These are phyloP conservation scores for Ascochyta lentis DNA, from an alignment of 2,329 filamentous ascomycete genomes.

Conservation along the genomic window DNA sequence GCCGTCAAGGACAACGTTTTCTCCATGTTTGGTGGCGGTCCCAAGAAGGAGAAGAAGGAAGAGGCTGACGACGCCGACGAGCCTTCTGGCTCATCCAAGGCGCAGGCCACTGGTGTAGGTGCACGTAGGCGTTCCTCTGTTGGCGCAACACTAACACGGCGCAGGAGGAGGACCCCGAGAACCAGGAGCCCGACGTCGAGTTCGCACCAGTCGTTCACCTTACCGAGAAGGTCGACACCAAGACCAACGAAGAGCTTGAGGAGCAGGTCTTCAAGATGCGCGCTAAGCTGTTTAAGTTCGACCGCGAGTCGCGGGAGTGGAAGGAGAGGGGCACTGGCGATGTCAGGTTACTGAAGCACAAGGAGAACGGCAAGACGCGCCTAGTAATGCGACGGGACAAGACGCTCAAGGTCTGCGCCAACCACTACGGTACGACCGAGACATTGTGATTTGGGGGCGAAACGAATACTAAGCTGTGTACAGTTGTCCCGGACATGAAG, in stretches of 20 bases:
- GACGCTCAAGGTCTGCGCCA: constrained; percentile 99
- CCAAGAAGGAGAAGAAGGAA: constrained; percentile 92
- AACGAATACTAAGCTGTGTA: constrained; percentile 28
- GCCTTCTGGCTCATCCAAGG: constrained; percentile 79
- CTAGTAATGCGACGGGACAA: constrained; percentile 99
- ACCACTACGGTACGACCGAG: constrained; percentile 86
- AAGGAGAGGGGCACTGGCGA: constrained; percentile 99
- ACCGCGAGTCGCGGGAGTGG: constrained; percentile 91
- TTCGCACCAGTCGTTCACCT: constrained; percentile 97
- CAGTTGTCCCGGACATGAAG: constrained; percentile 98
- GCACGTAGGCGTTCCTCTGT: neutral
- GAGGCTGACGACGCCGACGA: constrained; percentile 75
- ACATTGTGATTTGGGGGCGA: constrained; percentile 13
- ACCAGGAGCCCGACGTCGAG: constrained; percentile 91
- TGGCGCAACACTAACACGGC: constrained; percentile 19
- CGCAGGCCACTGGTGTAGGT: constrained; percentile 57
- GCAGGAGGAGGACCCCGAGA: constrained; percentile 78
- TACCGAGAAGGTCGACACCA: constrained; percentile 94
- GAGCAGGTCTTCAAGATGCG: constrained; percentile 99
- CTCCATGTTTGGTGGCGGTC: constrained; percentile 98
- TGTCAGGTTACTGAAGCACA: constrained; percentile 96
- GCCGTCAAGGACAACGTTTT: constrained; percentile 72
- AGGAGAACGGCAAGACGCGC: constrained; percentile 96
- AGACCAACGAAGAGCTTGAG: constrained; percentile 98
- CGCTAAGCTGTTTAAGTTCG: constrained; percentile 99